These are phyloP conservation scores for Gigaspora rosea DNA, from an alignment of 192 early-diverging fungal species.

Conservation along the genomic window DNA sequence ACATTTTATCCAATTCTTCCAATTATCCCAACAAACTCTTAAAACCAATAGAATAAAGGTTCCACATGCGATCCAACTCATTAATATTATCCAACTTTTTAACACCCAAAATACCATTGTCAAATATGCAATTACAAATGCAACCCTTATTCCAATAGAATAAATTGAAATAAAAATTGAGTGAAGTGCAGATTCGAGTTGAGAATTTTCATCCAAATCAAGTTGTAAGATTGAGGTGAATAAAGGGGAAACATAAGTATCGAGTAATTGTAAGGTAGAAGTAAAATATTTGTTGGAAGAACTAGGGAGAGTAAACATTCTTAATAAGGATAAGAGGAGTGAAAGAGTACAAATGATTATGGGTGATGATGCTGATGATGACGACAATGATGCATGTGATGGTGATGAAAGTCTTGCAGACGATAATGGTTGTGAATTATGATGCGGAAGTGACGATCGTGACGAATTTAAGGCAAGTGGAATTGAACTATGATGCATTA, in stretches of 20 bases:
- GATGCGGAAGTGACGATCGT: background rate
- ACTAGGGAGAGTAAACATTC: background rate
- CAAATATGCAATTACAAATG: background rate
- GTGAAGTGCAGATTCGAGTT: background rate
- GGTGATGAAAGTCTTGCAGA: background rate
- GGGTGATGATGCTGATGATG: background rate
- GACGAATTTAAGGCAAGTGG: background rate
- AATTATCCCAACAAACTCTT: constrained; percentile 12
- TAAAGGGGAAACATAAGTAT: background rate
- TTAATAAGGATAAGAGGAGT: background rate
- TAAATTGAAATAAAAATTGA: constrained; percentile 1
- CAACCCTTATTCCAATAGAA: background rate
- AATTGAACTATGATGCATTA: constrained; percentile 10
- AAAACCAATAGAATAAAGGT: background rate
- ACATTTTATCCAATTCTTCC: no score
- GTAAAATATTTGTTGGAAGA: background rate
- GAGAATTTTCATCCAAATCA: background rate
- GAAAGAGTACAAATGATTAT: background rate
- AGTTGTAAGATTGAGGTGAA: background rate
- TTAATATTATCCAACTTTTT: constrained; percentile 1
- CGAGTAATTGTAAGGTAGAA: background rate
- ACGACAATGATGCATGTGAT: background rate
- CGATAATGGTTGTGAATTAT: background rate
- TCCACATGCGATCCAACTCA: constrained; percentile 1
- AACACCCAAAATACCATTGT: constrained; percentile 16